Evolutionary conservation across 2,329 filamentous ascomycete species (phyloP).

Genomic region (Amylocarpus encephaloides): DNA sequence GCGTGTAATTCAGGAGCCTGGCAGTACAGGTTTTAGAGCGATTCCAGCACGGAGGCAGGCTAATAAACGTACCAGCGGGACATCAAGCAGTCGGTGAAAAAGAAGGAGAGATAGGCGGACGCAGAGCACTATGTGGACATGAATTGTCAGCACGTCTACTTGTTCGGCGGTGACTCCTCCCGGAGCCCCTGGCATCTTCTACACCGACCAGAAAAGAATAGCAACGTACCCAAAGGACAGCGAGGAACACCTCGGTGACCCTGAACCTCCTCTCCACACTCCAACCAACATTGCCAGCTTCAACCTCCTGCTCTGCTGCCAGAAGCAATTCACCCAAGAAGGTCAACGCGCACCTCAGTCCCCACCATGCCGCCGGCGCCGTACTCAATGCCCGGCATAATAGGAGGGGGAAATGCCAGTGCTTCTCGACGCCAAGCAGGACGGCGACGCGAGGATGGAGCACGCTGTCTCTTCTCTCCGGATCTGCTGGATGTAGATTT

Average conservation of each 20-base stretch:
- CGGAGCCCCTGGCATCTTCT: background rate
- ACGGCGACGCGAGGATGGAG: constrained; percentile 74
- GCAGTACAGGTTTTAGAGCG: background rate
- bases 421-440: constrained; percentile 63
- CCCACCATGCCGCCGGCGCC: constrained; percentile 66
- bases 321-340: constrained; percentile 59
- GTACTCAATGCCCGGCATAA: constrained; percentile 67
- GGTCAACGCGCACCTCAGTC: constrained; percentile 60
- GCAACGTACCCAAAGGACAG: constrained; percentile 63
- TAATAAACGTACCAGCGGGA: constrained; percentile 58
- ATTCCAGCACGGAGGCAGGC: background rate
- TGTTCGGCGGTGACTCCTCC: too few relatives aligned
- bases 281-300: constrained; percentile 32
- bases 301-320: constrained; percentile 29
- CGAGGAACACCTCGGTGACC: constrained; percentile 64
- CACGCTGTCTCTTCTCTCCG: constrained; percentile 35
- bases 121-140: constrained; percentile 55
- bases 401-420: constrained; percentile 69
- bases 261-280: constrained; percentile 44
- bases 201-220: background rate
- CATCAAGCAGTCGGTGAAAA: constrained; percentile 81
- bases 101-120: constrained; percentile 72
- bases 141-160: background rate
- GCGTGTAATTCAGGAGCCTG: constrained; percentile 80
- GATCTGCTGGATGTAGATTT: constrained; percentile 22